Conservation (phyloP, 2,329 filamentous ascomycete genomes). For the Microsporum ferrugineum region DNA sequence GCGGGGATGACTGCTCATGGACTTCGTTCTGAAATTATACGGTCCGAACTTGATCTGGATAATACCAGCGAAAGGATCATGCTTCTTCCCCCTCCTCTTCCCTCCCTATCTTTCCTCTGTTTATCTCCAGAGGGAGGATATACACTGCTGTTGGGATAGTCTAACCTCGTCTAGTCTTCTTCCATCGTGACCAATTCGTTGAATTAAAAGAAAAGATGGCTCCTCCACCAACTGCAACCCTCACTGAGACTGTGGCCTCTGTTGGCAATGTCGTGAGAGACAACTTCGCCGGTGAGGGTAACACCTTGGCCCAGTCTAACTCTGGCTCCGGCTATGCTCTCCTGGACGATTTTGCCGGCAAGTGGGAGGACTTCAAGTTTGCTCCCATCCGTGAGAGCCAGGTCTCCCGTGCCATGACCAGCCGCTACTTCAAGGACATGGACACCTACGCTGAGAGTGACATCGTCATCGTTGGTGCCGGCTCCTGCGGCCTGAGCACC, state of each 20-base stretch:
- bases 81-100: conserved; percentile 46
- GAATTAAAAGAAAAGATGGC: conserved; percentile 48
- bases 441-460: conserved; percentile 85
- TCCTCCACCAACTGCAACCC: conserved; percentile 65
- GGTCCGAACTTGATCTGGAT: conserved; percentile 95
- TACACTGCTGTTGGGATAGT: conserved; percentile 13
- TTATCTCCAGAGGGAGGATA: conserved; percentile 19
- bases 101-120: conserved; percentile 25
- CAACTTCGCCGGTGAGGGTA: conserved; percentile 32
- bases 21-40: conserved; percentile 59
- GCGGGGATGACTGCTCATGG: conserved; percentile 7
- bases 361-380: conserved; percentile 76
- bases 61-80: conserved; percentile 99
- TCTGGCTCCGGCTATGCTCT: conserved; percentile 41
- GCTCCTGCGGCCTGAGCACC: conserved; percentile 73
- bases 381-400: conserved; percentile 81
- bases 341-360: conserved; percentile 55
- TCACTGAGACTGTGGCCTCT: conserved; percentile 37
- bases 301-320: conserved; percentile 18
- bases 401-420: conserved; percentile 86
- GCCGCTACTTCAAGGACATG: conserved; percentile 83
- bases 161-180: conserved; percentile 20
- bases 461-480: conserved; percentile 85
- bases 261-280: conserved; percentile 28
- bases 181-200: conserved; percentile 12